Base-by-base conservation (phyloP, 1,284 basidiomycete genomes). In the Coriolopsis trogii region DNA sequence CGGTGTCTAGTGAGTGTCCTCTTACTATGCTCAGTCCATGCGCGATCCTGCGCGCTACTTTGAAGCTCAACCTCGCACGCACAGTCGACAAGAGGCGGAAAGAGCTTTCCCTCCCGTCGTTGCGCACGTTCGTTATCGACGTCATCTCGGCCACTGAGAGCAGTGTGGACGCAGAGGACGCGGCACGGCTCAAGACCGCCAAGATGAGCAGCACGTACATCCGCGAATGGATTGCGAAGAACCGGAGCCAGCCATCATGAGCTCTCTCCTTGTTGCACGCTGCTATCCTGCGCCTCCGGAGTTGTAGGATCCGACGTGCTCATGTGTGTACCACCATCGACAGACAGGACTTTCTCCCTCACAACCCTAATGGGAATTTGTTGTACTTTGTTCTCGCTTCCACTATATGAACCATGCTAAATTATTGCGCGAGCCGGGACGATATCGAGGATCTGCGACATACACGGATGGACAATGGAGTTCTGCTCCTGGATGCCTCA, bases 121-220 rank as follows among this genome's bases (percentile, higher is more conserved):
- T 96, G 21, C 71, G 82, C 45, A 78, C 84, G 0, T 91, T 89
- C 62, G 77, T 91, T 30, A 93, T 96, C 63, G 90, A 94, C 67
- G 93, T 96, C 56, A 94, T 96, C 58, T 90, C 89, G 0, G 73
- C 85, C 24, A 79, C 76, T 10, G 67, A 70, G 46, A 71, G 75
- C 10, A 82, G 73, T 50, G 69, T 87, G 20, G 83, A 83, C 49
- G 76, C 78, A 47, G 77, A 78, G 26, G 87, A 93, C 64, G 77
- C 81, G 25, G 83, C 83, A 43, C 70, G 80, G 64, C 70, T 95
- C 53, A 86, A 85, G 65, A 76, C 82, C 58, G 78, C 84, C 33
- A 96, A 96, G 76, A 85, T 96, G 81, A 93, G 94, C 65, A 95
- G 92, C 67, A 95, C 93, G 7, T 89, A 81, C 55, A 94, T 97